These are phyloP conservation scores for Myriosclerotinia scirpicola DNA, from an alignment of 2,329 filamentous ascomycete genomes.

Conservation along the genomic window DNA sequence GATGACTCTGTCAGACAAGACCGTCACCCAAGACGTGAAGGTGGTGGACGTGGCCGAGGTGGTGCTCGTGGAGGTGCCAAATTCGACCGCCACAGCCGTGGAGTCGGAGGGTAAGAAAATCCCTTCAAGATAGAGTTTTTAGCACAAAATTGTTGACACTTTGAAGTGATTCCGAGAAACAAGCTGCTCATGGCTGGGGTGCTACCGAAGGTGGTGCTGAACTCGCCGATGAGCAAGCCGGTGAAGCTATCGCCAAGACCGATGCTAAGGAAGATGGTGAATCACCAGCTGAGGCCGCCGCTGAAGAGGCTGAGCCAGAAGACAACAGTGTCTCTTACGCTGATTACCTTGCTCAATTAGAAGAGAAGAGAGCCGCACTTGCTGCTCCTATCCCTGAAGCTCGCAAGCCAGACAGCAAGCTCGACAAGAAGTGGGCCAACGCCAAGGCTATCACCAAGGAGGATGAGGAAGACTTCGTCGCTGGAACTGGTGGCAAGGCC, in stretches of 20 bases:
- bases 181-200: slow-evolving; percentile 88
- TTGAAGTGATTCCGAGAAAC: slow-evolving; percentile 75
- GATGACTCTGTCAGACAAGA: slow-evolving; percentile 63
- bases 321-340: slow-evolving; percentile 89
- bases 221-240: slow-evolving; percentile 87
- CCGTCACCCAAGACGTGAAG: slow-evolving; percentile 56
- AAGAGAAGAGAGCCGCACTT: slow-evolving; percentile 74
- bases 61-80: slow-evolving; percentile 38
- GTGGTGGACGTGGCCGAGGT: slow-evolving; percentile 57
- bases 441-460: slow-evolving; percentile 71
- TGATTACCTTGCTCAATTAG: slow-evolving; percentile 79
- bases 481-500: slow-evolving; percentile 72
- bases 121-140: not conserved
- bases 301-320: slow-evolving; percentile 50
- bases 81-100: slow-evolving; percentile 43
- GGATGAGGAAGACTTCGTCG: slow-evolving; percentile 72
- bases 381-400: slow-evolving; percentile 64
- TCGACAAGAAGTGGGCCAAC: slow-evolving; percentile 88
- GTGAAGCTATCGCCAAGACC: slow-evolving; percentile 80
- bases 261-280: slow-evolving; percentile 73
- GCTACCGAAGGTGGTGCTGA: slow-evolving; percentile 77
- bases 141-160: not conserved
- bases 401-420: slow-evolving; percentile 84
- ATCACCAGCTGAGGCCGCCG: slow-evolving; percentile 41
- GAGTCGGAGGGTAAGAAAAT: slow-evolving; percentile 38